Evolutionary conservation across 441 rosid genomes (phyloP).

Genomic region (Erodium trifolium): DNA sequence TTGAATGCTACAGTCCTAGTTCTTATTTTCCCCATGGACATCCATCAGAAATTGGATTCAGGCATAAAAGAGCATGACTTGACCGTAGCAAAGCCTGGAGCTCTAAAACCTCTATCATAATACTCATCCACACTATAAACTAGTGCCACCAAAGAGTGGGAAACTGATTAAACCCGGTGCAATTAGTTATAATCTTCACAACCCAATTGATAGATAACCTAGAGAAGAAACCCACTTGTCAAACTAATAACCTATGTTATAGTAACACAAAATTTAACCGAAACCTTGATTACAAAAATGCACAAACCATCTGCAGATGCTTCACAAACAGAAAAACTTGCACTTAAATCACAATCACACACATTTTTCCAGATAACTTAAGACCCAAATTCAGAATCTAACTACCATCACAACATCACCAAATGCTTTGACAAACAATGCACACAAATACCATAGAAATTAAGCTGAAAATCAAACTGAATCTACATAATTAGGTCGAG

Average conservation of each 20-base stretch:
- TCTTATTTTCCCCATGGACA: neutral
- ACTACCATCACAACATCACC: neutral
- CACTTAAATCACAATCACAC: neutral
- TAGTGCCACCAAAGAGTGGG: too few relatives aligned
- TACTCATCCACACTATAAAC: too few relatives aligned
- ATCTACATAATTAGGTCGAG: neutral
- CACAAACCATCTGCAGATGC: too few relatives aligned
- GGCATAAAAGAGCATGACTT: too few relatives aligned
- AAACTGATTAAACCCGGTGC: neutral
- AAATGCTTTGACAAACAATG: neutral
- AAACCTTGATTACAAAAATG: neutral
- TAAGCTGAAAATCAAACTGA: neutral
- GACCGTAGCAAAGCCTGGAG: too few relatives aligned
- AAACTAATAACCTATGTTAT: neutral
- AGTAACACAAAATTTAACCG: neutral
- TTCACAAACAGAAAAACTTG: too few relatives aligned
- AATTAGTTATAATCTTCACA: neutral
- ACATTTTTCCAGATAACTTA: neutral
- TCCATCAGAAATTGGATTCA: neutral
- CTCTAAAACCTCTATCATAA: neutral
- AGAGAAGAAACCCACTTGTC: neutral
- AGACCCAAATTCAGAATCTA: neutral
- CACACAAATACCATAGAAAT: neutral
- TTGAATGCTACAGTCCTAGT: neutral
- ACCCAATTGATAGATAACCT: neutral